A percentile compares a stretch with the other conserved stretches of the same genome.
These are phyloP conservation scores for Paramecium tetraurelia DNA, from an alignment of 73 alveolate species.

Conservation along the genomic window DNA sequence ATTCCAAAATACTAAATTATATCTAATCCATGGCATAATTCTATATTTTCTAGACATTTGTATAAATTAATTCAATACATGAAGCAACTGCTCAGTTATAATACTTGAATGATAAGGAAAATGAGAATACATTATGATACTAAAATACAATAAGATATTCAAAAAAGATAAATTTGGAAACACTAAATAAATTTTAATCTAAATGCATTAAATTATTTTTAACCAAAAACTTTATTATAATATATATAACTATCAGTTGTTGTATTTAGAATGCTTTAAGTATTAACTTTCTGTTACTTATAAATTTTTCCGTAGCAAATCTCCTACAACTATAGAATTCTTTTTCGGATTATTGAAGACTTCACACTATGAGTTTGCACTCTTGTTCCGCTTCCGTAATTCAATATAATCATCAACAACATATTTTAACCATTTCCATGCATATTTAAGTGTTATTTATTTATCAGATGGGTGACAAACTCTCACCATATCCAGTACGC, in stretches of 20 bases:
- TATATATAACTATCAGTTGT: not conserved
- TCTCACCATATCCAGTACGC: slow-evolving; percentile 5
- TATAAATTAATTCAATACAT: not conserved
- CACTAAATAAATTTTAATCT: not conserved
- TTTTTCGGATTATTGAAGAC: slow-evolving; percentile 14
- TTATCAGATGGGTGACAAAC: slow-evolving; percentile 27
- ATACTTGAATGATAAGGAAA: too few relatives aligned
- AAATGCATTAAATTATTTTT: not conserved
- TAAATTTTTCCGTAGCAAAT: not conserved
- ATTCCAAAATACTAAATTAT: not conserved
- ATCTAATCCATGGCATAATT: not conserved
- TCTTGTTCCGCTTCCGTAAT: not conserved
- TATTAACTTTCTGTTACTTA: slow-evolving; percentile 3
- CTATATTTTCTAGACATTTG: too few relatives aligned
- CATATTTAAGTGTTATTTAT: not conserved
- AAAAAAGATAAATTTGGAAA: not conserved
- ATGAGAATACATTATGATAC: too few relatives aligned
- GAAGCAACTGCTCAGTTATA: too few relatives aligned
- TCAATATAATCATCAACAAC: slow-evolving; percentile 24
- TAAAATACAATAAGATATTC: not conserved
- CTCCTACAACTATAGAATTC: slow-evolving; percentile 22
- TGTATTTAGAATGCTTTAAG: slow-evolving; percentile 5
- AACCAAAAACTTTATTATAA: not conserved
- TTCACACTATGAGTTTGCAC: not conserved
- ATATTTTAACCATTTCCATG: slow-evolving; percentile 40